phyloP scores from a whole-genome alignment of 2,329 filamentous ascomycete species.

The Apiospora malaysiana region DNA sequence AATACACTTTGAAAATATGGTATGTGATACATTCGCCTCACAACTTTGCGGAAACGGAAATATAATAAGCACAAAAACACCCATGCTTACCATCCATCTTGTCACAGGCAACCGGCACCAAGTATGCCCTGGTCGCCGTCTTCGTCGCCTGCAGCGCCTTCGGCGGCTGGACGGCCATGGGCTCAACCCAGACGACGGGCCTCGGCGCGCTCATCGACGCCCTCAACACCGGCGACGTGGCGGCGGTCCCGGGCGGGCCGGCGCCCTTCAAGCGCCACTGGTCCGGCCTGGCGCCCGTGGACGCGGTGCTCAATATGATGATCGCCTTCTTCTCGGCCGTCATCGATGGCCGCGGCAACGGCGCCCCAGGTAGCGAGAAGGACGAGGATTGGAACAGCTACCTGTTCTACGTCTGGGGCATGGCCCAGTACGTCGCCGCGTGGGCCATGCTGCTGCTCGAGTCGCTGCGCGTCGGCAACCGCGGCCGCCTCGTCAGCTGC shows the following conservation, averaged over 20 bases:
- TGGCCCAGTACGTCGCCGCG: conserved; percentile 36
- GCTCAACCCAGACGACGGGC: conserved; percentile 28
- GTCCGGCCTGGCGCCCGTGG: conserved; percentile 30
- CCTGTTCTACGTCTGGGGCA: conserved; percentile 35
- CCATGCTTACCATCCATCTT: not conserved
- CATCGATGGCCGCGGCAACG: conserved; percentile 33
- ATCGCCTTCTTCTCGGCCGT: conserved; percentile 34
- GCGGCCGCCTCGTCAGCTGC: conserved; percentile 33
- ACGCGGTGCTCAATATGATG: conserved; percentile 36
- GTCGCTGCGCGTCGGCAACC: conserved; percentile 35
- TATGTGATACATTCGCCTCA: not conserved
- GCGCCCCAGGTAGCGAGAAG: not conserved
- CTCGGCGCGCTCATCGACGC: conserved; percentile 25
- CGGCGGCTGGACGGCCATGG: conserved; percentile 31
- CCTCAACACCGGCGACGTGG: conserved; percentile 23
- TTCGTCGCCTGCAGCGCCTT: conserved; percentile 33
- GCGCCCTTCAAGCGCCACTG: conserved; percentile 31
- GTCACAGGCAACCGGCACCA: not conserved
- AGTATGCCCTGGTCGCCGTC: conserved; percentile 30
- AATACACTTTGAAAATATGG: not conserved
- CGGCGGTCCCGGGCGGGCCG: conserved; percentile 29
- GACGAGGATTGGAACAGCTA: conserved; percentile 23
- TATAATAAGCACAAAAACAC: not conserved
- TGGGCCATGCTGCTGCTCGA: conserved; percentile 40
- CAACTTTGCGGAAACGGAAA: not conserved